phyloP scores from a whole-genome alignment of 2,329 filamentous ascomycete species.

The Fusarium circinatum region DNA sequence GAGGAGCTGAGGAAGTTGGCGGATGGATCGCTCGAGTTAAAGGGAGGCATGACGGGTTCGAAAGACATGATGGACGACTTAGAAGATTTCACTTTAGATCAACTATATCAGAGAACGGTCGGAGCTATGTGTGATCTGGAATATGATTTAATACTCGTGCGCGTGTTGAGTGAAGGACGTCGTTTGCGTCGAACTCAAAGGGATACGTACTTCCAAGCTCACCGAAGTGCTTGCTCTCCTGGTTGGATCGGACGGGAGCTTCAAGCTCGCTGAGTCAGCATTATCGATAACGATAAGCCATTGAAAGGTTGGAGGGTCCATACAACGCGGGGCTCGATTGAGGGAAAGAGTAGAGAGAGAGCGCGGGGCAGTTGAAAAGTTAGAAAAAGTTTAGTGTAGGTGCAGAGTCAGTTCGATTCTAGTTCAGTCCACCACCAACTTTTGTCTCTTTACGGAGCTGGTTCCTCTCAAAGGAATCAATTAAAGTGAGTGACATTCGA shows the following conservation, averaged over 20 bases:
- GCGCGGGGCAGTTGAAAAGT: slow-evolving; percentile 30
- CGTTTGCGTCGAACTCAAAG: slow-evolving; percentile 11
- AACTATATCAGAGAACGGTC: neutral
- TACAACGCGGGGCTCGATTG: slow-evolving; percentile 18
- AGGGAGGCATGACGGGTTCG: slow-evolving; percentile 74
- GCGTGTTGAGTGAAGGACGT: neutral
- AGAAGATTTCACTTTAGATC: neutral
- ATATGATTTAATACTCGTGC: neutral
- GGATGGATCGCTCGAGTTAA: slow-evolving; percentile 77
- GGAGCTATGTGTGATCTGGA: neutral
- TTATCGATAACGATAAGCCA: slow-evolving; percentile 4
- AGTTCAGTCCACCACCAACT: slow-evolving; percentile 14
- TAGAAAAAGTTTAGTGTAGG: slow-evolving; percentile 27
- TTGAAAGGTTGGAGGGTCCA: neutral
- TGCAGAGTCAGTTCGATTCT: slow-evolving; percentile 13
- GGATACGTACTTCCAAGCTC: slow-evolving; percentile 22
- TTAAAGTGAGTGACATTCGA: slow-evolving; percentile 7
- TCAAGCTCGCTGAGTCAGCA: slow-evolving; percentile 15
- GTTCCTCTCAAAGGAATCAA: slow-evolving; percentile 35
- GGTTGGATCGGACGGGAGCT: neutral
- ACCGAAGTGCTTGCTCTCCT: neutral
- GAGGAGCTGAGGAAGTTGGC: slow-evolving; percentile 84
- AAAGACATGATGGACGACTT: slow-evolving; percentile 70
- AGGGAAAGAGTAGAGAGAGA: neutral
- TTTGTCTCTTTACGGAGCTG: slow-evolving; percentile 34